A percentile compares a stretch with the other conserved stretches of the same genome.
These are phyloP conservation scores for Parafenestella ontariensis DNA, from an alignment of 2,329 filamentous ascomycete species.

Conservation along the genomic window DNA sequence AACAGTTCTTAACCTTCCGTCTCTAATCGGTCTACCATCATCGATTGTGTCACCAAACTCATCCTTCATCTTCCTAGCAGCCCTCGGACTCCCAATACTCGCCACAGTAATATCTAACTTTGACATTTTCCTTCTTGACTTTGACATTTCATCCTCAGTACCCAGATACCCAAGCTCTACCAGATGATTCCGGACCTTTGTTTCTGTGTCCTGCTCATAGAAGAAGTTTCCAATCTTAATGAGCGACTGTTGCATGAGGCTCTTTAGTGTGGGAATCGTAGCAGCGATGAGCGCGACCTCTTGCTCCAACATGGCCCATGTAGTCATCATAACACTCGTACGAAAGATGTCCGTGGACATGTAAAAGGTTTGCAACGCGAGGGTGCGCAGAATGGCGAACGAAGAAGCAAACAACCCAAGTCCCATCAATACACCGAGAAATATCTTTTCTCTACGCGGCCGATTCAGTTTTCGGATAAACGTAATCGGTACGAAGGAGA, in stretches of 20 bases:
- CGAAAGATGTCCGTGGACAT: conserved; percentile 25
- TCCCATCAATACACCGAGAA: conserved; percentile 31
- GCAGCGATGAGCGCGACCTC: conserved; percentile 37
- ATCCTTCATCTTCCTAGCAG: background rate
- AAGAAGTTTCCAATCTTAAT: conserved; percentile 22
- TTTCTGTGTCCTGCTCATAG: conserved; percentile 25
- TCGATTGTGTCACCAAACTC: background rate
- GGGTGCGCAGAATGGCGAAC: conserved; percentile 31
- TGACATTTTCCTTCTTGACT: background rate
- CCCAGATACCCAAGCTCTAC: conserved; percentile 23
- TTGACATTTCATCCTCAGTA: background rate
- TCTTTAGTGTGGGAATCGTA: conserved; percentile 36
- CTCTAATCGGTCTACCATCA: background rate
- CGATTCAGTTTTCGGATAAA: conserved; percentile 30
- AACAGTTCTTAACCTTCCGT: background rate
- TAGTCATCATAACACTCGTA: conserved; percentile 23
- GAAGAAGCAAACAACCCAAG: conserved; percentile 30
- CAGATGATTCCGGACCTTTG: conserved; percentile 14
- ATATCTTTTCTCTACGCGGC: conserved; percentile 30
- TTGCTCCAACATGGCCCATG: conserved; percentile 35
- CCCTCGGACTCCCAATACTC: background rate
- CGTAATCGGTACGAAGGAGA: conserved; percentile 29
- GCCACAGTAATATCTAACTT: conserved; percentile 1
- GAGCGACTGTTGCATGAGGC: conserved; percentile 23
- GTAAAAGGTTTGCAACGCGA: conserved; percentile 25